A percentile compares a stretch with the other conserved stretches of the same genome.
These are phyloP conservation scores for Wickerhamomyces bovis DNA, from an alignment of 805 yeast species.

Conservation along the genomic window DNA sequence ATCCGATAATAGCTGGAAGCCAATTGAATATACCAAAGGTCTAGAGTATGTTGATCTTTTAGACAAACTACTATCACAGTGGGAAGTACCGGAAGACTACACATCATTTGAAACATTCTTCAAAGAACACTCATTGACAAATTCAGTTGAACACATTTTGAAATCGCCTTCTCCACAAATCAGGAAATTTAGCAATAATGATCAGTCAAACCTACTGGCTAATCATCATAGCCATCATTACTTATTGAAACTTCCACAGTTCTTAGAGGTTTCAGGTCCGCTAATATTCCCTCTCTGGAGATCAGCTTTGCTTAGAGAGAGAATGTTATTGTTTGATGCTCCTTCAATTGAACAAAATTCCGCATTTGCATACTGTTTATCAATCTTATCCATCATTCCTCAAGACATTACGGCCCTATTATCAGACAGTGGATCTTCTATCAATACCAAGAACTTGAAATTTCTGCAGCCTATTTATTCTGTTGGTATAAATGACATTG, in stretches of 20 bases:
- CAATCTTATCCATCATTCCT: slow-evolving; percentile 60
- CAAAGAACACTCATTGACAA: slow-evolving; percentile 11
- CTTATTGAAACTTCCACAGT: slow-evolving; percentile 37
- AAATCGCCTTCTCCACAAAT: slow-evolving; percentile 16
- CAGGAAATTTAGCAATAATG: background rate
- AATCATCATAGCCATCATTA: slow-evolving; percentile 33
- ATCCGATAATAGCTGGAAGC: slow-evolving; percentile 30
- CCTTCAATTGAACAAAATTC: slow-evolving; percentile 33
- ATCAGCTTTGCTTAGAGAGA: slow-evolving; percentile 49
- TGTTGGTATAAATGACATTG: slow-evolving; percentile 54
- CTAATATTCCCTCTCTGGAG: slow-evolving; percentile 60
- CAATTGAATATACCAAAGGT: slow-evolving; percentile 34
- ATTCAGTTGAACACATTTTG: slow-evolving; percentile 8
- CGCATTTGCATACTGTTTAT: slow-evolving; percentile 50
- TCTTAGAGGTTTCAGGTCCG: slow-evolving; percentile 56
- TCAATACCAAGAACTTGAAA: slow-evolving; percentile 15
- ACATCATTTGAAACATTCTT: slow-evolving; percentile 21
- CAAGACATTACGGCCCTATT: slow-evolving; percentile 38
- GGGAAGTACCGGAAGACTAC: slow-evolving; percentile 17
- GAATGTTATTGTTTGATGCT: slow-evolving; percentile 42
- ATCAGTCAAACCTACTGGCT: background rate
- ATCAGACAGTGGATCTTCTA: slow-evolving; percentile 21
- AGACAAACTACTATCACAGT: slow-evolving; percentile 21
- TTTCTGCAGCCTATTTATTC: slow-evolving; percentile 51
- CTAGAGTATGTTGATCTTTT: slow-evolving; percentile 38